These are phyloP conservation scores for Leccinum arenicola DNA, from an alignment of 768 basidiomycete genomes.

Conservation along the genomic window DNA sequence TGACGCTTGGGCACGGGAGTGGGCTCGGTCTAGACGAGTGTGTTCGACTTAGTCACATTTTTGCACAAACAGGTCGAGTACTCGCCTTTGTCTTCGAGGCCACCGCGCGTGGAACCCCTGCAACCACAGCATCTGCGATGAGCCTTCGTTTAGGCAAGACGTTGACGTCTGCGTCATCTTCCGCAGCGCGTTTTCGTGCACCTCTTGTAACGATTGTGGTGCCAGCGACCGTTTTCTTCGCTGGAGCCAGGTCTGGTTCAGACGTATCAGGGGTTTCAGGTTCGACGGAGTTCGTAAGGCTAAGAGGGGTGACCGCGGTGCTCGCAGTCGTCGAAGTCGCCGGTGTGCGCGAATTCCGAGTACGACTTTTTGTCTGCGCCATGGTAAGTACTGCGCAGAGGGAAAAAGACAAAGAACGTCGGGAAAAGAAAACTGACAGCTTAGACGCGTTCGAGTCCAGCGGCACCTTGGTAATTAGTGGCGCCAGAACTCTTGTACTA, in stretches of 20 bases:
- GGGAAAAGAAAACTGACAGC: constrained; percentile 15
- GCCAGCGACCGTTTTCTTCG: constrained; percentile 1
- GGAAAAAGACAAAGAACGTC: constrained; percentile 12
- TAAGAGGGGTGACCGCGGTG: constrained; percentile 49
- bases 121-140: constrained; percentile 26
- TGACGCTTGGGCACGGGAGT: constrained; percentile 2
- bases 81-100: constrained; percentile 24
- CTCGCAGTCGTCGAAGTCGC: constrained; percentile 33
- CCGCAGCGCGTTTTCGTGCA: constrained; percentile 33
- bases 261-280: constrained; percentile 56
- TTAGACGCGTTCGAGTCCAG: constrained; percentile 16
- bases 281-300: constrained; percentile 43
- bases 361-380: constrained; percentile 21
- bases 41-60: constrained; percentile 16
- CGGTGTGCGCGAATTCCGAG: constrained; percentile 18
- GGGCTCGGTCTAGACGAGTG: constrained; percentile 9
- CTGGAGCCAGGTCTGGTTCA: constrained; percentile 23
- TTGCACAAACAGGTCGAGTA: not conserved
- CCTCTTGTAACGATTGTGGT: constrained; percentile 9
- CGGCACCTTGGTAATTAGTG: constrained; percentile 23
- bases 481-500: constrained; percentile 11
- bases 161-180: constrained; percentile 29
- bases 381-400: constrained; percentile 12
- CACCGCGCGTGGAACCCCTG: constrained; percentile 10
- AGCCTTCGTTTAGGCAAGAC: constrained; percentile 34